Base-by-base conservation (phyloP, 2,329 filamentous ascomycete species). In the Elsinoe necatrix region DNA sequence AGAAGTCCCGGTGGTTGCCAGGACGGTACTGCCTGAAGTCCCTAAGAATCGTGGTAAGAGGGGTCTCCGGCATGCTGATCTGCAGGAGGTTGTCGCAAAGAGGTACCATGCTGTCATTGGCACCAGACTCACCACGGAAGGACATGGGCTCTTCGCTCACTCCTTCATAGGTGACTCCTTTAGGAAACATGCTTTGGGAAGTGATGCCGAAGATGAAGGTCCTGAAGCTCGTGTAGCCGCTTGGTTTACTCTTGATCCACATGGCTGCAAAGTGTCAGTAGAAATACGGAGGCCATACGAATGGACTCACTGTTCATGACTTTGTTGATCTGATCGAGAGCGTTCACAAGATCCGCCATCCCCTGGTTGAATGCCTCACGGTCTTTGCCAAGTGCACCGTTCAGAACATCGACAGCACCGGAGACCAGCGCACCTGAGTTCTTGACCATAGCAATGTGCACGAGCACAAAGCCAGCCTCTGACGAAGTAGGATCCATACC, bases 151-250 rank as follows among this genome's bases (percentile, higher is more conserved):
- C 62, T 59, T 86, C 82, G 62, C 85, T 85, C 59, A 92, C 81
- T 7, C 89, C 90, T 69, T 95, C 86, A 69, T 96, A 96, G 47
- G 95, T 73, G 6, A 96, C 92, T 7, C 92, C 92, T 61, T 91
- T 77, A 7, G 91, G 91, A 72, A 96, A 96, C 90, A 96, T 95
- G 65, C 83, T 85, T 72, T 96, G 91, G 48, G 82, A 86, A 1
- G 89, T 95, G 72, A 96, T 95, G 64, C 92, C 92, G 67, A 95
- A 95, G 74, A 96, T 96, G 76, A 96, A 96, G 9, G 92, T 95
- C 39, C 91, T 86, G 81, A 95, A 96, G 63, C 82, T 86, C 58
- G 87, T 89, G 74, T 96, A 96, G 63, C 89, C 82, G 16, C 80
- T 79, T 1, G 91, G 91, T 64, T 87, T 87, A 57, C 87, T 93